phyloP scores from a whole-genome alignment of 2,329 filamentous ascomycete genomes.

The Aspergillus carbonarius region DNA sequence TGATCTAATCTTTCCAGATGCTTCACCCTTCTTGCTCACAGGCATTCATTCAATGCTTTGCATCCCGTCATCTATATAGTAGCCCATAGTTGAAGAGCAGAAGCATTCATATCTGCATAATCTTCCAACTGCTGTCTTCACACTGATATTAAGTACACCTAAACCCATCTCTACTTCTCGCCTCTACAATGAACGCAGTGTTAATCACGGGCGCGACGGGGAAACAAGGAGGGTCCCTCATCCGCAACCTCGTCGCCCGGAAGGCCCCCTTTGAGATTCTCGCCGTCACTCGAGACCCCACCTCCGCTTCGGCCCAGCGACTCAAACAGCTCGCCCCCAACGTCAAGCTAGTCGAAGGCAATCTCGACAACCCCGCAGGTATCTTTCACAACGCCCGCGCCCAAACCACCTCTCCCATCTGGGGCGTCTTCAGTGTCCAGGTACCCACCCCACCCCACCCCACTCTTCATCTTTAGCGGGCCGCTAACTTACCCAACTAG shows the following conservation, averaged over 20 bases:
- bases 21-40: too few species aligned
- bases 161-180: background rate
- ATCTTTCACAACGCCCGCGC: conserved; percentile 52
- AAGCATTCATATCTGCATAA: background rate
- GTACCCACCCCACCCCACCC: conserved; percentile 35
- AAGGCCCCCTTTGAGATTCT: conserved; percentile 51
- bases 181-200: conserved; percentile 21
- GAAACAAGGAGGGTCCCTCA: conserved; percentile 42
- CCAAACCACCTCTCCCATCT: conserved; percentile 44
- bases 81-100: background rate
- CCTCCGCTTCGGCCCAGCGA: conserved; percentile 51
- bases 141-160: background rate
- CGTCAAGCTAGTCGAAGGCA: conserved; percentile 58
- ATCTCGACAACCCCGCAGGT: conserved; percentile 52
- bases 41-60: too few species aligned
- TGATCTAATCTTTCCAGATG: background rate
- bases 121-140: too few species aligned
- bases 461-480: too few species aligned
- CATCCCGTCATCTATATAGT: background rate
- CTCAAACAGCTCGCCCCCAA: conserved; percentile 46
- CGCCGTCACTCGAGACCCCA: conserved; percentile 59
- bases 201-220: conserved; percentile 12
- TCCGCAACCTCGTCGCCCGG: conserved; percentile 31
- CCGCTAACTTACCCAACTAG: background rate
- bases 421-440: conserved; percentile 65